Percentiles rank a stretch among this genome's conserved stretches.
Evolutionary conservation across 2,329 filamentous ascomycete species (phyloP).

Genomic region (Colletotrichum sp.): DNA sequence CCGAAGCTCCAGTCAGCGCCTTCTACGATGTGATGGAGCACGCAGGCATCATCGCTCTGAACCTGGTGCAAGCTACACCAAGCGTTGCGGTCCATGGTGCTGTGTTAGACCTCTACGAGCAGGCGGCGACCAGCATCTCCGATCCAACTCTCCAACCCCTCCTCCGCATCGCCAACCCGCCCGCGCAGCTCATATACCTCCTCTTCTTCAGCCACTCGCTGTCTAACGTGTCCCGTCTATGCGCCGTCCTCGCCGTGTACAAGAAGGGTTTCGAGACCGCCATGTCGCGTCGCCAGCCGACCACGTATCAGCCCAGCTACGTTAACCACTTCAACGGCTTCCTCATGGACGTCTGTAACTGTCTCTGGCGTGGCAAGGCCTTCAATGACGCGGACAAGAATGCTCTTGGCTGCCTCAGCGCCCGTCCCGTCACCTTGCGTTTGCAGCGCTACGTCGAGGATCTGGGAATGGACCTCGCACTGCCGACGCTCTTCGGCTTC

Average conservation of each 20-base stretch:
- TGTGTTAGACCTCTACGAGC: constrained; percentile 74
- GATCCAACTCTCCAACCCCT: constrained; percentile 53
- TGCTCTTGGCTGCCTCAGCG: constrained; percentile 59
- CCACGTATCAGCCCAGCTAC: constrained; percentile 60
- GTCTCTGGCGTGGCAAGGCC: constrained; percentile 77
- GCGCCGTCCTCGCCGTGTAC: constrained; percentile 71
- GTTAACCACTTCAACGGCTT: constrained; percentile 80
- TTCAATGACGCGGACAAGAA: constrained; percentile 71
- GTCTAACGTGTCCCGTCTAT: constrained; percentile 70
- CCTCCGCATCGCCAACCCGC: constrained; percentile 72
- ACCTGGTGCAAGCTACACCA: constrained; percentile 60
- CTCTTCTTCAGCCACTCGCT: constrained; percentile 71
- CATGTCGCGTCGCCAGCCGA: constrained; percentile 39
- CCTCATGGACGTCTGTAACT: constrained; percentile 87
- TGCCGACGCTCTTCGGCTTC: constrained; percentile 60
- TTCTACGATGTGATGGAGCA: constrained; percentile 50
- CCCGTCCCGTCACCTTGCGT: constrained; percentile 45
- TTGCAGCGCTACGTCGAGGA: constrained; percentile 54
- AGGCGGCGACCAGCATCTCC: constrained; percentile 60
- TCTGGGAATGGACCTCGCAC: constrained; percentile 50
- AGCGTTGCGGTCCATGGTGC: constrained; percentile 52
- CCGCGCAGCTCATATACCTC: constrained; percentile 71
- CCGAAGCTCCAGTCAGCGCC: constrained; percentile 36
- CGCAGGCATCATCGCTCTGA: constrained; percentile 61
- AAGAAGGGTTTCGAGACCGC: constrained; percentile 76